Evolutionary conservation across 2,329 filamentous ascomycete species (phyloP), one percentile per base, ranked within the genome.

Genomic region (Fusarium bactridioides): DNA sequence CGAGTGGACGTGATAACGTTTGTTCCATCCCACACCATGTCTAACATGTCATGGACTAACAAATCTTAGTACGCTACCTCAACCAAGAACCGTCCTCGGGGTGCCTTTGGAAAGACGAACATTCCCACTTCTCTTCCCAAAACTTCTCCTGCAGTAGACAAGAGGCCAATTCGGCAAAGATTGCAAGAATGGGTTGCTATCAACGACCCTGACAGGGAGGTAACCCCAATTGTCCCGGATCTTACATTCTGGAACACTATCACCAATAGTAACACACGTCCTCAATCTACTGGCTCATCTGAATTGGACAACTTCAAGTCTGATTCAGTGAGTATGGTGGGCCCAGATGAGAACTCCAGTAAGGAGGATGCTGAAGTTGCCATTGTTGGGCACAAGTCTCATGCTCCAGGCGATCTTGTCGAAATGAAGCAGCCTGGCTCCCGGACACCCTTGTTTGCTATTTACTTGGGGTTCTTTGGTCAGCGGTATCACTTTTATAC

Each of bases 401-500:
- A 75, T 18, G 70, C 67, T n/a, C 79, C 85, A 5, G 87, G 87
- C 45, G 87, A 89, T 70, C 77, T 89, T 48, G 81, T 89, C 29
- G 87, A 89, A 73, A 72, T 88, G 66, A 82, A 78, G 44, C 78
- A 78, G 35, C 73, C 79, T 13, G 78, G 80, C n/a, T 84, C 83
- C 16, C 81, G 86, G 31, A 79, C 84, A 25, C 84, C 85, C 9
- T 69, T 88, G 21, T 80, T 90, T 48, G 88, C 84, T 18, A 77
- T 90, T 48, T 88, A 86, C 70, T 80, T 90, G 12, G 87, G 87
- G 19, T 83, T 80, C 59, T 83, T 87, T 70, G 83, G 86, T 43
- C 84, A 84, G 23, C 80, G 84, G 45, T 82, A 88, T 71, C 87
- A 89, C 76, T 89, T 86, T 76, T 89, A 89, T 77, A 84, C 86